These are phyloP conservation scores for Sphaerobolus stellatus DNA, from an alignment of 1,284 basidiomycete species.

Conservation along the genomic window DNA sequence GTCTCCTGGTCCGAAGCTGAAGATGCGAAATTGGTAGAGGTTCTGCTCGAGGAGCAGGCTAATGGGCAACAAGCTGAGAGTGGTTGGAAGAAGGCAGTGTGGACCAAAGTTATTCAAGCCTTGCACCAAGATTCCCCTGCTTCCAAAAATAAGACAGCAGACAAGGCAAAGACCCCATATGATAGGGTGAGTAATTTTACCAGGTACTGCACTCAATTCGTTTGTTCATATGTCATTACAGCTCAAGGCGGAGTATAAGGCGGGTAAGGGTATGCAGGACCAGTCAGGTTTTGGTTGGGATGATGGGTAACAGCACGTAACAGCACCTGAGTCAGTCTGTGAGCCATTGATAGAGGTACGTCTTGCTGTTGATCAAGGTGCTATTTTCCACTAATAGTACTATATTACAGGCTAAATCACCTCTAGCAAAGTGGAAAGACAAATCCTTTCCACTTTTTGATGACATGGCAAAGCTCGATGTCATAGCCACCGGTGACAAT, in stretches of 20 bases:
- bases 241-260: conserved; percentile 31
- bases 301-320: conserved; percentile 23
- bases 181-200: too few relatives aligned
- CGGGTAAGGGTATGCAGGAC: conserved; percentile 22
- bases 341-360: conserved; percentile 19
- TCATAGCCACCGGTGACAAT: conserved; percentile 27
- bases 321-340: conserved; percentile 31
- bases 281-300: conserved; percentile 38
- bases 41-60: too few relatives aligned
- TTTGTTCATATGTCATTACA: conserved; percentile 15
- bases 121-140: too few relatives aligned
- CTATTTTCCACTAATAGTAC: neutral
- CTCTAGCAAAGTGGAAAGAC: conserved; percentile 23
- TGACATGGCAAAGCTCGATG: conserved; percentile 24
- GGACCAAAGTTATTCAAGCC: too few relatives aligned
- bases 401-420: conserved; percentile 22
- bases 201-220: too few relatives aligned
- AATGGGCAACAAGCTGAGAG: too few relatives aligned
- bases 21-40: too few relatives aligned
- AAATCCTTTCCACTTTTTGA: conserved; percentile 31
- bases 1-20: too few relatives aligned
- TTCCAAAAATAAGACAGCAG: too few relatives aligned
- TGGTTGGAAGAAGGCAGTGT: too few relatives aligned
- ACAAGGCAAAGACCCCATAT: too few relatives aligned
- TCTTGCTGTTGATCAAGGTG: neutral